Evolutionary conservation across 441 rosid species (phyloP), one percentile per base, ranked within the genome.

Genomic region (Euphorbia celastroides): DNA sequence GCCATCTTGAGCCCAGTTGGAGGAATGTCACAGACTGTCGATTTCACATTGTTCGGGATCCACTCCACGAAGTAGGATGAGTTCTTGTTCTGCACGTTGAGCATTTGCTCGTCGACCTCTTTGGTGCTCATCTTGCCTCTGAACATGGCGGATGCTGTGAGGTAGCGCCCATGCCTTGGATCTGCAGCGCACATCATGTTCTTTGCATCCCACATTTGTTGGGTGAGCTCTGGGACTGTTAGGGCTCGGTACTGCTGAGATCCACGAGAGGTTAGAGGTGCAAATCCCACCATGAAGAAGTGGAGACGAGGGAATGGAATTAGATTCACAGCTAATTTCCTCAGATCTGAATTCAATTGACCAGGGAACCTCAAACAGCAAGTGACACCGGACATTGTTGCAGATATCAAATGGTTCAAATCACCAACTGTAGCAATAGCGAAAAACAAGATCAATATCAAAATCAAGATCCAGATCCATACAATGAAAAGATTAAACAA

Each of bases 381-480:
- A 17, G 93, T 89, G 7, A 89, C 96, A 58, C 96, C 96, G n/a
- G 89, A 84, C 96, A 89, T 87, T 17, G 96, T 89, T n/a, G 96
- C 91, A 62, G 96, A 89, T 46, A 89, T 89, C 75, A 89, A 67
- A 56, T 89, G 91, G 66, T 87, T 89, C 71, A 89, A 65, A 75
- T 89, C 93, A 59, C 96, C 93, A 79, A 89, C 93, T 89, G 84
- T 2, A 5, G 32, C 48, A 20, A 25, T 22, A 59, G 63, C 1
- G 27, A 13, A 25, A 10, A 19, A 3, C 32, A 48, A 7, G 42
- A 54, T 38, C 28, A 58, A 38, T 14, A 38, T 9, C 44, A 9
- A 38, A 31, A 7, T n/a, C n/a, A n/a, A n/a, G n/a, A 61, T 13
- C 54, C n/a, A 25, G 65, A 14, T 1, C 41, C 19, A 8, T 5